These are phyloP conservation scores for Orbilia oligospora DNA, from an alignment of 2,329 filamentous ascomycete genomes.

Conservation along the genomic window DNA sequence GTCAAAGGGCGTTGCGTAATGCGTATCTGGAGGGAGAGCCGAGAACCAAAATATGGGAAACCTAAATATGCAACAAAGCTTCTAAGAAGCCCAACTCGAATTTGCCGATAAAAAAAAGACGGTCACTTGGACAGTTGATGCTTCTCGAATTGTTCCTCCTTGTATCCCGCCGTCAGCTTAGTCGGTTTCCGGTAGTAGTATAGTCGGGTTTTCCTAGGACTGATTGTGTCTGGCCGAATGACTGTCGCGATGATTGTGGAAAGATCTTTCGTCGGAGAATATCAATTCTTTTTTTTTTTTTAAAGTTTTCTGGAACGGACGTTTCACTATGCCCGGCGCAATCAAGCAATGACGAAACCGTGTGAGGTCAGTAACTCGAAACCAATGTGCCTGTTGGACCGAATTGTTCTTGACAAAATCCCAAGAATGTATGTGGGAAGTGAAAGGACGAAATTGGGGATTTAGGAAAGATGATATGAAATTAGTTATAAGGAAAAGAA, in stretches of 20 bases:
- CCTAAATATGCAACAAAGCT: slow-evolving; percentile 47
- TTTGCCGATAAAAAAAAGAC: slow-evolving; percentile 41
- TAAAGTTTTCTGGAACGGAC: slow-evolving; percentile 47
- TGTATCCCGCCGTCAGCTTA: slow-evolving; percentile 31
- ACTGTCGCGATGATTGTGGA: slow-evolving; percentile 46
- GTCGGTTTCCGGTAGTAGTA: slow-evolving; percentile 22
- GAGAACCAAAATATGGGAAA: slow-evolving; percentile 40
- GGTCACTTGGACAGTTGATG: slow-evolving; percentile 32
- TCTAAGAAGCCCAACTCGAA: slow-evolving; percentile 34
- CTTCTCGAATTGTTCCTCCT: slow-evolving; percentile 18
- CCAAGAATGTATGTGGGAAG: slow-evolving; percentile 26
- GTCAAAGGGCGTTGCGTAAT: slow-evolving; percentile 52
- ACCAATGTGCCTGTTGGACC: slow-evolving; percentile 51
- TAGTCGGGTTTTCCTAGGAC: slow-evolving; percentile 48
- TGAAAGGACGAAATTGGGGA: slow-evolving; percentile 47
- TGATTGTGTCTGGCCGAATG: slow-evolving; percentile 36
- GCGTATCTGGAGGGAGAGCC: slow-evolving; percentile 34
- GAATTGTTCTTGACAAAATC: slow-evolving; percentile 34
- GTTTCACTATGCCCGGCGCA: slow-evolving; percentile 60
- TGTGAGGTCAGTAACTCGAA: slow-evolving; percentile 59
- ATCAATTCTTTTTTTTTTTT: slow-evolving; percentile 46
- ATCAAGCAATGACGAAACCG: slow-evolving; percentile 61
- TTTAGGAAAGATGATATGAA: slow-evolving; percentile 38
- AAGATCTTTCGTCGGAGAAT: slow-evolving; percentile 52
- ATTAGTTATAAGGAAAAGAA: slow-evolving; percentile 35